Base-by-base conservation (phyloP, 2,329 filamentous ascomycete genomes). In the Calonectria pteridis region DNA sequence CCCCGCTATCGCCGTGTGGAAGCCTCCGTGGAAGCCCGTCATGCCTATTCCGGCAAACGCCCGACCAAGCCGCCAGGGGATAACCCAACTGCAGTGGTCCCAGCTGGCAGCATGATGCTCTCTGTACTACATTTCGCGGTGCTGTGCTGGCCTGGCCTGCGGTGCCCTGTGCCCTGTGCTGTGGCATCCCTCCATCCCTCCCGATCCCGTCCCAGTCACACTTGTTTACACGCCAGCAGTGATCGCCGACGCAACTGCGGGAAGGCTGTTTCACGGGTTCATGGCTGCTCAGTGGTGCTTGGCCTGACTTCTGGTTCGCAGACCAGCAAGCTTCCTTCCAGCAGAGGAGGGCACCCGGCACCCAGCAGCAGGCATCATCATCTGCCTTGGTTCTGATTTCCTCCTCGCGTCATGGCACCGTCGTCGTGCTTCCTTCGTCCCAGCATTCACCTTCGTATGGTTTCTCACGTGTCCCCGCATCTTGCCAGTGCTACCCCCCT, bases 391-490 rank as follows among this genome's bases (percentile, higher is more conserved):
- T 31, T 71, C 59, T 72, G 58, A 72, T 65, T 68, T 64, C 33
- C 64, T 35, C 63, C 64, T 40, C 71, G 77, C 78, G 78, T 80
- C 78, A 80, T 80, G 73, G 70, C 77, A 71, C 55, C 77, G 71
- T 72, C 69, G 67, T 68, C 63, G 10, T 66, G 55, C 67, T 63
- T 29, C n/a, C n/a, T 37, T 53, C 74, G n/a, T 71, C 70, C 75
- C 62, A 78, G 78, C 77, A 80, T 80, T 80, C 78, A 78, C 77
- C 69, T 66, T 70, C 63, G 68, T 71, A 55, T 72, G 68, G 74
- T 74, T 71, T 67, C 77, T 80, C 79, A 80, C 77, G 74, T 80
- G 79, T 80, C 79, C 79, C 79, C 79, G 79, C 79, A 80, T 78
- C 79, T 78, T 69, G 74, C 65, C 71, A 72, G 64, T 72, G 53